Percentiles rank a stretch among this genome's conserved stretches.
Conservation (phyloP, 257 asterid species). For the Penstemon newberryi region DNA sequence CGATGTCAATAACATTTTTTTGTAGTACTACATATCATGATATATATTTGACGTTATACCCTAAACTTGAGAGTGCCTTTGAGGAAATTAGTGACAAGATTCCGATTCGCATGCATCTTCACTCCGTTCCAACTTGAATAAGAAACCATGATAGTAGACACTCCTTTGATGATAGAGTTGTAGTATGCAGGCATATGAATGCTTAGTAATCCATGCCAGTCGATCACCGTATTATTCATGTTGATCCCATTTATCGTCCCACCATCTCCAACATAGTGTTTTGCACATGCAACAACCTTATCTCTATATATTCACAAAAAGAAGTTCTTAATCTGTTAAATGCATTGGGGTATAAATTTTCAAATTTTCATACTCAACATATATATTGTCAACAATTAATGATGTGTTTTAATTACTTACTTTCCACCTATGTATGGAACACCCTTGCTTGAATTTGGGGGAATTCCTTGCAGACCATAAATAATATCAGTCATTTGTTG, state of each 20-base stretch:
- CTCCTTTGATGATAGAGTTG: neutral
- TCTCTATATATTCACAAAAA: too few relatives aligned
- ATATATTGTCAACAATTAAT: too few relatives aligned
- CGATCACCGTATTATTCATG: neutral
- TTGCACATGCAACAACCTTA: conserved; percentile 7
- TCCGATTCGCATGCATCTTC: too few relatives aligned
- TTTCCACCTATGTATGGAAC: conserved; percentile 1
- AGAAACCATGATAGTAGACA: neutral
- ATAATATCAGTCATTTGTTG: conserved; percentile 17
- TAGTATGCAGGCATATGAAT: conserved; percentile 5
- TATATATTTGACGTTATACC: neutral
- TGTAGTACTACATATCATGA: too few relatives aligned
- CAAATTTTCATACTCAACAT: too few relatives aligned
- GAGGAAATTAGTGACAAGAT: neutral
- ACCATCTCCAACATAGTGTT: conserved; percentile 10
- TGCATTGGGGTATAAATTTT: too few relatives aligned
- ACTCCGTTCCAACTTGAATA: neutral
- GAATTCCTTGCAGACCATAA: conserved; percentile 3
- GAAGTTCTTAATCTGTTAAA: too few relatives aligned
- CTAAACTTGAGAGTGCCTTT: neutral
- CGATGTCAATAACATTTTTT: too few relatives aligned
- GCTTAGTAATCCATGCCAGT: neutral
- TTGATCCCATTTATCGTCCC: neutral
- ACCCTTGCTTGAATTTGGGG: neutral
- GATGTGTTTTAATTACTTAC: neutral